Evolutionary conservation across 139 green algal genomes (phyloP).

Genomic region (Gonium pectorale): DNA sequence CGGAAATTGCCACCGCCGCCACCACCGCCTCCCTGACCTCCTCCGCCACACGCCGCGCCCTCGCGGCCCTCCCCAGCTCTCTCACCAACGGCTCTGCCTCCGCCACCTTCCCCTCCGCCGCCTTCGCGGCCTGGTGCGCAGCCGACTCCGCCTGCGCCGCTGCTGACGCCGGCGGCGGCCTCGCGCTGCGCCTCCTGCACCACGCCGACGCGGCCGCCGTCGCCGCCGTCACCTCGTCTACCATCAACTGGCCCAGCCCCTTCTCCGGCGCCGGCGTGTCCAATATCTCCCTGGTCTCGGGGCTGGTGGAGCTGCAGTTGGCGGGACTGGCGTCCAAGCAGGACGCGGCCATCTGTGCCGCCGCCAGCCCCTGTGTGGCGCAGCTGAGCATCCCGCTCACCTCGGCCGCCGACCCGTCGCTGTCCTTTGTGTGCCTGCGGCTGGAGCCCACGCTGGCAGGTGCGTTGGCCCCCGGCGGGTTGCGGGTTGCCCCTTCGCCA

Average conservation of each 20-base stretch:
- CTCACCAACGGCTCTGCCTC: conserved; percentile 24
- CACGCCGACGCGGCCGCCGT: not conserved
- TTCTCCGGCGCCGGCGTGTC: conserved; percentile 12
- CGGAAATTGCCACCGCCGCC: too few species aligned
- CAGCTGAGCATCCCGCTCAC: conserved; percentile 1
- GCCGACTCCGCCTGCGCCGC: conserved; percentile 15
- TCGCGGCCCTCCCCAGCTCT: not conserved
- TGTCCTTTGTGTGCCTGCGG: conserved; percentile 1
- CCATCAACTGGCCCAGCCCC: conserved; percentile 25
- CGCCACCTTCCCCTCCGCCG: conserved; percentile 16
- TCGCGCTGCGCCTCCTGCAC: not conserved
- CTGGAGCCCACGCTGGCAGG: conserved; percentile 12
- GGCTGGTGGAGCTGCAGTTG: conserved; percentile 36
- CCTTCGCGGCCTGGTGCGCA: conserved; percentile 33
- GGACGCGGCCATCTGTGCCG: conserved; percentile 6
- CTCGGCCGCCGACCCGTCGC: not conserved
- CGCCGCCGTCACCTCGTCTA: not conserved
- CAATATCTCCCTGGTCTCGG: conserved; percentile 1
- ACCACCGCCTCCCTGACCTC: not conserved
- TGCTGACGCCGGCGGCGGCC: not conserved
- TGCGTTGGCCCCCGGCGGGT: not conserved
- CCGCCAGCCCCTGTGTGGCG: not conserved
- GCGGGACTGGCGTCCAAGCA: not conserved
- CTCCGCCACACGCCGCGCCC: not conserved
- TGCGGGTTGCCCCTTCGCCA: too few species aligned